These are phyloP conservation scores for Allium sativum DNA, from an alignment of 106 monocot species.

Conservation along the genomic window DNA sequence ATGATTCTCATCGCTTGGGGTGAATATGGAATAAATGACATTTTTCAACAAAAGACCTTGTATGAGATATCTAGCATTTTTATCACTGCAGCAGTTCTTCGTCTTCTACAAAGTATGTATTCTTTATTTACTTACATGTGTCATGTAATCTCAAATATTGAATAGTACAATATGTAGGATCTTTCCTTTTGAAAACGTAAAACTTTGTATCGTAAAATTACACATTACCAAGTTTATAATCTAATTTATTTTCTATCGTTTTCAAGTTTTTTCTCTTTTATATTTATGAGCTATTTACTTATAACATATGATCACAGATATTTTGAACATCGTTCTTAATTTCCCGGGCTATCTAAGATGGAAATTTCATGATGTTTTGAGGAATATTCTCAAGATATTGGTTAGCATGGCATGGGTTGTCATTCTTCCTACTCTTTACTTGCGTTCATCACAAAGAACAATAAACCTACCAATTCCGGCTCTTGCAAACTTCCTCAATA, in stretches of 20 bases:
- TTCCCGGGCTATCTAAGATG: constrained; percentile 90
- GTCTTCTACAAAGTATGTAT: constrained; percentile 75
- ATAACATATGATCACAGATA: constrained; percentile 24
- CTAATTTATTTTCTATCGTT: background rate
- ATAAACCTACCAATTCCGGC: constrained; percentile 35
- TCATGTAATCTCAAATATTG: too few relatives aligned
- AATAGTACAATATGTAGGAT: too few relatives aligned
- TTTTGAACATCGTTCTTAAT: constrained; percentile 81
- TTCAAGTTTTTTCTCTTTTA: background rate
- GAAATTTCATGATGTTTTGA: constrained; percentile 67
- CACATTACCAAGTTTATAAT: too few relatives aligned
- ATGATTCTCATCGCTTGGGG: constrained; percentile 80
- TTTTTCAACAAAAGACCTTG: constrained; percentile 47
- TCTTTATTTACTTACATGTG: background rate
- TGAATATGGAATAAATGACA: constrained; percentile 36
- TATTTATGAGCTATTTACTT: too few relatives aligned
- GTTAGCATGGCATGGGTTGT: constrained; percentile 64
- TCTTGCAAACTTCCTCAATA: constrained; percentile 46
- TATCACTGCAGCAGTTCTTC: constrained; percentile 78
- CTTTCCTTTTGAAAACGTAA: too few relatives aligned
- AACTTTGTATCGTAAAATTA: too few relatives aligned
- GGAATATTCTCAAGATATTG: constrained; percentile 74
- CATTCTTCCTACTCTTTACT: constrained; percentile 70
- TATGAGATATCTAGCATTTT: constrained; percentile 86
- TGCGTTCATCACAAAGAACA: constrained; percentile 20